These are phyloP conservation scores for Capronia americana DNA, from an alignment of 2,329 filamentous ascomycete genomes.

Conservation along the genomic window DNA sequence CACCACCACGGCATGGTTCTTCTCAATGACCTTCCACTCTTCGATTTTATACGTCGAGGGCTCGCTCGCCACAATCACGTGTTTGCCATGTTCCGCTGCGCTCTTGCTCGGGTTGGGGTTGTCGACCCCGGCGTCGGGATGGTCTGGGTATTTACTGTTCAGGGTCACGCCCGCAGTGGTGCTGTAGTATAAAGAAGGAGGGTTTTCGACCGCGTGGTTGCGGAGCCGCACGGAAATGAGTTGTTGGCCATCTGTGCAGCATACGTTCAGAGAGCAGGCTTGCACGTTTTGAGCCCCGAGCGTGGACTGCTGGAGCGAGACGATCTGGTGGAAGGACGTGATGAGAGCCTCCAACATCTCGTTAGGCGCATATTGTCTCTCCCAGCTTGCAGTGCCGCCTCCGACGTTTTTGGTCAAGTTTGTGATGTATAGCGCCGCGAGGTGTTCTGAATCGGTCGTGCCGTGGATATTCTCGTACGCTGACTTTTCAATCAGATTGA, in stretches of 20 bases:
- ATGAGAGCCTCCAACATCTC: slow-evolving; percentile 56
- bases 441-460: slow-evolving; percentile 60
- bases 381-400: slow-evolving; percentile 47
- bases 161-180: slow-evolving; percentile 59
- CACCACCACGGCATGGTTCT: slow-evolving; percentile 55
- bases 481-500: slow-evolving; percentile 54
- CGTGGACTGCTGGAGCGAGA: slow-evolving; percentile 52
- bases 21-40: slow-evolving; percentile 58
- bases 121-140: slow-evolving; percentile 50
- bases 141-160: slow-evolving; percentile 60
- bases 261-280: slow-evolving; percentile 61
- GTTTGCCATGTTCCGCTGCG: slow-evolving; percentile 54
- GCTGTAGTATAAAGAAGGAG: slow-evolving; percentile 59
- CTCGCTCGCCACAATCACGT: slow-evolving; percentile 59
- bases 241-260: slow-evolving; percentile 57
- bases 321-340: slow-evolving; percentile 51
- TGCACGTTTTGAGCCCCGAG: slow-evolving; percentile 48
- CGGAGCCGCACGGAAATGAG: slow-evolving; percentile 60
- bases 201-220: slow-evolving; percentile 59
- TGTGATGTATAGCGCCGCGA: slow-evolving; percentile 52
- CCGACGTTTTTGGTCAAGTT: slow-evolving; percentile 37
- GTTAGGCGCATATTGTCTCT: slow-evolving; percentile 50
- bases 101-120: slow-evolving; percentile 46
- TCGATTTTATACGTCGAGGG: slow-evolving; percentile 60
- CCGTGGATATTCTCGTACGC: slow-evolving; percentile 58